Base-by-base conservation (phyloP, 495 filamentous ascomycete genomes). In the Hyphodiscus hymeniophilus region DNA sequence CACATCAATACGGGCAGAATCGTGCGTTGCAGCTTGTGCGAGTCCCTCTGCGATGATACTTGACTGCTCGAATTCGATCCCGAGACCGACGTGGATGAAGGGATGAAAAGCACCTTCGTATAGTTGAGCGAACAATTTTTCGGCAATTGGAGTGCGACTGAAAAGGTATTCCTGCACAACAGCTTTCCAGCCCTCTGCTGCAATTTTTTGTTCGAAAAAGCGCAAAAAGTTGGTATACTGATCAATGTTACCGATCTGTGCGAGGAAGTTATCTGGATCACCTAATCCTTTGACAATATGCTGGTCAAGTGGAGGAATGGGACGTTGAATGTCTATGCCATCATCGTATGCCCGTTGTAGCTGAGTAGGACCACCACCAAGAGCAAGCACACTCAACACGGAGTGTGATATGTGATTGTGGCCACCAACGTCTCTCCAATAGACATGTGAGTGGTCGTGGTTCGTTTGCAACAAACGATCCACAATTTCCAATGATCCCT, bases 381-480 rank as follows among this genome's bases (percentile, higher is more conserved):
- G 18, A 15, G 65, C 55, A 22, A 55, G 48, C 1, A 56, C 16
- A 12, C 55, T 60, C 1, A 69, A 57, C 6, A 68, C 16, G 39
- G 53, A 49, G 47, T 69, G 66, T 10, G 60, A 33, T 20, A 64
- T 67, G 50, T 69, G 66, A 47, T 69, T 57, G 31, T 59, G 52
- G 22, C 50, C 44, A 39, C 34, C 54, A 17, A 38, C 16, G 18
- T 56, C 51, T 47, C 62, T 45, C 36, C 38, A 57, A 42, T 44
- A 65, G 7, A 65, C 62, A 47, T 65, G 60, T 26, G 44, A 55
- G 16, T 47, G 65, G 22, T 75, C 70, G 57, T 84, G 69, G 54
- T 87, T 81, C 34, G 80, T 72, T 45, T 84, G 73, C 41, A 87
- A 62, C 3, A 84, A 57, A 52, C 77, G 61, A 35, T 73, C 79